Conservation (phyloP, 192 early-diverging fungal species). For the Spizellomyces sp. region DNA sequence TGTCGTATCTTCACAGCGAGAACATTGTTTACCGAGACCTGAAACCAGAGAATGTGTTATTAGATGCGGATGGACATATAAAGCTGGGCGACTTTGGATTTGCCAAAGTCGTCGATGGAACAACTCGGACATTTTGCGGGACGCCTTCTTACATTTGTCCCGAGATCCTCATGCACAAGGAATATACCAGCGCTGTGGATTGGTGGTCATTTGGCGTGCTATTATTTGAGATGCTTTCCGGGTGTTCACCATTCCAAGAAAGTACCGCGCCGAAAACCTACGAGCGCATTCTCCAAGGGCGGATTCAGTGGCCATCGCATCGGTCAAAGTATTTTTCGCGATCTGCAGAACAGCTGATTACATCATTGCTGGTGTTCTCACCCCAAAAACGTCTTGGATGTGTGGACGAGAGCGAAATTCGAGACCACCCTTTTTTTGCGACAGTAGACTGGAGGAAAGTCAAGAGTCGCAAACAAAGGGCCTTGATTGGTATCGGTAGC, state of each 20-base stretch:
- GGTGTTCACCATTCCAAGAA: conserved; percentile 45
- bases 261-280: conserved; percentile 45
- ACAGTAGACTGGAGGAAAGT: conserved; percentile 60
- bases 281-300: conserved; percentile 51
- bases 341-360: conserved; percentile 41
- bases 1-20: conserved; percentile 44
- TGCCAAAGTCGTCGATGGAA: conserved; percentile 65
- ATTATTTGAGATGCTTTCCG: conserved; percentile 65
- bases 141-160: conserved; percentile 65
- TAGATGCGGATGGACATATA: conserved; percentile 73
- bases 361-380: conserved; percentile 38
- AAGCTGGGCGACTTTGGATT: conserved; percentile 77
- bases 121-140: conserved; percentile 81
- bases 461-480: conserved; percentile 21
- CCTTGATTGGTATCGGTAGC: not conserved
- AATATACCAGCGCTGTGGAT: conserved; percentile 91
- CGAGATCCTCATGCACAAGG: conserved; percentile 68
- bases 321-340: conserved; percentile 36
- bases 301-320: conserved; percentile 43
- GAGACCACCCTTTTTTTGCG: conserved; percentile 45
- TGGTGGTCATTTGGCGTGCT: conserved; percentile 97
- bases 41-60: conserved; percentile 61
- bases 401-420: conserved; percentile 46
- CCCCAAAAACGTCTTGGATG: conserved; percentile 46
- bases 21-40: conserved; percentile 46